These are phyloP conservation scores for Prunus padus DNA, from an alignment of 306 rosid genomes.

Conservation along the genomic window DNA sequence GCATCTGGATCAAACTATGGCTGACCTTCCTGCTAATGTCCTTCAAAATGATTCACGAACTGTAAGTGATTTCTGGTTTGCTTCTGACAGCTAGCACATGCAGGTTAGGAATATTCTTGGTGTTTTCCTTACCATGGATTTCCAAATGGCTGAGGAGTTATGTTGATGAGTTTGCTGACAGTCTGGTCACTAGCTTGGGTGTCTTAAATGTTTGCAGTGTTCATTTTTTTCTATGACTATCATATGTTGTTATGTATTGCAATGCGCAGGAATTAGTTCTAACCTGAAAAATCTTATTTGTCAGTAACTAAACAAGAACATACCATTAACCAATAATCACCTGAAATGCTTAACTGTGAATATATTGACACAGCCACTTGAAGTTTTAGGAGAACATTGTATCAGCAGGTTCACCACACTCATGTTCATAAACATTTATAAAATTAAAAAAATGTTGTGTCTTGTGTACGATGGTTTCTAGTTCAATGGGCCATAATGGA, in stretches of 20 bases:
- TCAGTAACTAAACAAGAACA: slow-evolving; percentile 3
- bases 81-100: neutral
- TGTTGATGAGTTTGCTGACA: neutral
- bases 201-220: neutral
- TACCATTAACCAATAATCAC: neutral
- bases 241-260: neutral
- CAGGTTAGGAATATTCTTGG: neutral
- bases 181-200: neutral
- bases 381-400: neutral
- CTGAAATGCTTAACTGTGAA: neutral
- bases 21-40: slow-evolving; percentile 20
- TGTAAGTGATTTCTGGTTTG: slow-evolving; percentile 14
- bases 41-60: slow-evolving; percentile 20
- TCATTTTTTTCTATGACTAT: neutral
- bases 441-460: neutral
- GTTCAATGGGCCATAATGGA: neutral
- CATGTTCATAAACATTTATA: neutral
- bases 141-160: neutral
- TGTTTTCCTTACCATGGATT: neutral
- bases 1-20: slow-evolving; percentile 31
- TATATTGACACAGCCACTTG: neutral
- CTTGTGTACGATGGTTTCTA: neutral
- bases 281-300: neutral
- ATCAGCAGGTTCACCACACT: neutral
- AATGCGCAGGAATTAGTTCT: neutral